Conservation (phyloP, 1,139 yeast genomes). For the Saccharomyces hybrid region DNA sequence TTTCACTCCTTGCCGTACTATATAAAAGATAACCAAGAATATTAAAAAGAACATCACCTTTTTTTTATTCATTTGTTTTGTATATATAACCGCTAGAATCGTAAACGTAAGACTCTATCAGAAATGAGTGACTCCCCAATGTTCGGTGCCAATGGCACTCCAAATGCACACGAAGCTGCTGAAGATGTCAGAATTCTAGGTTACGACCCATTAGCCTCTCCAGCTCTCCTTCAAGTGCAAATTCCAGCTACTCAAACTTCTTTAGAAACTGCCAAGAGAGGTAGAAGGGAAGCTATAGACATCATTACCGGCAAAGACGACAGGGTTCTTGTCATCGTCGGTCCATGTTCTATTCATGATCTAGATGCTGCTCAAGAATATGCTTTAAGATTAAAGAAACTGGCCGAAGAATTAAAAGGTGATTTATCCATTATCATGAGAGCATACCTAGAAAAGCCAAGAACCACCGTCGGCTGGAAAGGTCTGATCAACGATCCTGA, state of each 20-base stretch:
- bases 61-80: neutral
- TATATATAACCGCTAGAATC: neutral
- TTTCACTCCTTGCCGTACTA: neutral
- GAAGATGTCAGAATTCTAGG: constrained; percentile 87
- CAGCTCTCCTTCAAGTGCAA: constrained; percentile 75
- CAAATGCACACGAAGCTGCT: constrained; percentile 47
- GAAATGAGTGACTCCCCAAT: constrained; percentile 18
- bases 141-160: constrained; percentile 17
- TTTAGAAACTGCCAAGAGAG: constrained; percentile 61
- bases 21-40: neutral
- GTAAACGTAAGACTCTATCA: neutral
- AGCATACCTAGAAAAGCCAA: constrained; percentile 95
- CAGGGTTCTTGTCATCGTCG: constrained; percentile 74
- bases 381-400: constrained; percentile 58
- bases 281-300: constrained; percentile 67
- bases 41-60: neutral
- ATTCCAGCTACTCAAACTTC: constrained; percentile 59
- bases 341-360: constrained; percentile 96
- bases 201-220: constrained; percentile 86
- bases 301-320: constrained; percentile 71
- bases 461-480: constrained; percentile 99
- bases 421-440: constrained; percentile 88
- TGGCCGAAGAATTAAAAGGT: constrained; percentile 59
- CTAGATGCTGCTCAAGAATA: constrained; percentile 83
- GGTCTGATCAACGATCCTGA: constrained; percentile 97